Evolutionary conservation across 352 stramenopile species (phyloP).

Genomic region (Thraustochytrium striatum): DNA sequence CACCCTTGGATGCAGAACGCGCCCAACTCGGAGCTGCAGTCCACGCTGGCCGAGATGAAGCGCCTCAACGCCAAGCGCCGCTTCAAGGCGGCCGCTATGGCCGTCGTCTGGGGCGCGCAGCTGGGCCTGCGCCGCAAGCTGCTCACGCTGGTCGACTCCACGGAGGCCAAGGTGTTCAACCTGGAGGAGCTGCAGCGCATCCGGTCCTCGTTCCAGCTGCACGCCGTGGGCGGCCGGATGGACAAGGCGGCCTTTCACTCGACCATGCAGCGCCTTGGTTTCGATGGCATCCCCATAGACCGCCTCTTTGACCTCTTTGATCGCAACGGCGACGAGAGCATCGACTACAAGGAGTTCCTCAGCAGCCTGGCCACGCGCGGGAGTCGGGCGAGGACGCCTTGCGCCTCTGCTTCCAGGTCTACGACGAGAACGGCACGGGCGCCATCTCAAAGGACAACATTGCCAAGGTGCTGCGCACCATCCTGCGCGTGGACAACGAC

Average conservation of each 20-base stretch:
- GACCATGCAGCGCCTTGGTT: constrained; percentile 46
- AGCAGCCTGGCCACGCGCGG: constrained; percentile 48
- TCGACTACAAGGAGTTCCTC: constrained; percentile 54
- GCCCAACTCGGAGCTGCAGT: constrained; percentile 53
- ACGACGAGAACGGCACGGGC: constrained; percentile 48
- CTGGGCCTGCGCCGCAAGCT: constrained; percentile 42
- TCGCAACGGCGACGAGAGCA: background rate
- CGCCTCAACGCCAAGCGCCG: constrained; percentile 64
- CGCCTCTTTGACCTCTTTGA: constrained; percentile 53
- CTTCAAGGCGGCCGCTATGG: constrained; percentile 55
- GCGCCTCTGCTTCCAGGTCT: constrained; percentile 53
- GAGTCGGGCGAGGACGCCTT: constrained; percentile 50
- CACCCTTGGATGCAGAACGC: constrained; percentile 63
- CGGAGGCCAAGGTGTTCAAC: constrained; percentile 45
- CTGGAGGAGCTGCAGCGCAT: constrained; percentile 51
- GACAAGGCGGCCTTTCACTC: background rate
- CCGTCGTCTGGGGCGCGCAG: constrained; percentile 52
- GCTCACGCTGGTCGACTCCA: constrained; percentile 46
- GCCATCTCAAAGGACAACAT: constrained; percentile 50
- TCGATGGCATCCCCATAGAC: constrained; percentile 51
- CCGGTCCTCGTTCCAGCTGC: constrained; percentile 13
- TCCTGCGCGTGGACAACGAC: constrained; percentile 24
- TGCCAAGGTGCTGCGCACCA: constrained; percentile 39
- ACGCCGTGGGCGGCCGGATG: constrained; percentile 2
- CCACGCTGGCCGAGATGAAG: constrained; percentile 61